Percentiles rank a stretch among this genome's conserved stretches.
Conservation (phyloP, 2,329 filamentous ascomycete species). For the Ceratocystis variospora region DNA sequence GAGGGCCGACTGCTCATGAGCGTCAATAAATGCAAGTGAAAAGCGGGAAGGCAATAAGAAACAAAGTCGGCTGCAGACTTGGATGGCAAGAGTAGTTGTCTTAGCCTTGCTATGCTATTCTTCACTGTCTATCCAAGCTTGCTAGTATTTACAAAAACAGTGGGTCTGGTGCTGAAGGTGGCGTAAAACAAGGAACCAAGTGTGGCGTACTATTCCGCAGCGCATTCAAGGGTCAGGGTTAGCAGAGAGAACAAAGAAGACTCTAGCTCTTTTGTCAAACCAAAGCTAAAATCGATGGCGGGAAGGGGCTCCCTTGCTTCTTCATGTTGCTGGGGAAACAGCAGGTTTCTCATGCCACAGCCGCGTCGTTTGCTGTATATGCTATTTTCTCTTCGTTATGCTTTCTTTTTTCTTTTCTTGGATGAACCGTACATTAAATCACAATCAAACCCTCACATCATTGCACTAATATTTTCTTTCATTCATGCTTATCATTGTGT, state of each 20-base stretch:
- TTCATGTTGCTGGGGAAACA: constrained; percentile 16
- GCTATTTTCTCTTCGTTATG: background rate
- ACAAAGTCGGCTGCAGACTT: background rate
- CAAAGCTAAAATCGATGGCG: constrained; percentile 8
- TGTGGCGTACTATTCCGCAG: background rate
- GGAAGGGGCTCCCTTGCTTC: constrained; percentile 4
- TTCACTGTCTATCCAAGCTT: constrained; percentile 1
- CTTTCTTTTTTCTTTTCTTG: background rate
- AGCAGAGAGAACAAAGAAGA: background rate
- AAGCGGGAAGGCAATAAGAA: background rate
- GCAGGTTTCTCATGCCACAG: constrained; percentile 2
- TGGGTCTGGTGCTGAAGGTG: background rate
- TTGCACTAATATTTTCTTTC: background rate
- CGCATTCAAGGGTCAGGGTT: background rate
- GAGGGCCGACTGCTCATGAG: constrained; percentile 9
- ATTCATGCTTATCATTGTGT: constrained; percentile 6
- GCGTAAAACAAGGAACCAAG: background rate
- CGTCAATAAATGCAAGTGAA: background rate
- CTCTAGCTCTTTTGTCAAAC: constrained; percentile 1
- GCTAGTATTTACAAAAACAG: constrained; percentile 5
- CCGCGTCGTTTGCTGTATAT: background rate
- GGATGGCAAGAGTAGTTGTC: background rate
- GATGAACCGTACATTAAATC: background rate
- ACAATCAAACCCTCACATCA: background rate
- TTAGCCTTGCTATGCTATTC: background rate